Evolutionary conservation across 148 eudicot genomes (phyloP).

Genomic region (Vaccinium darrowii): DNA sequence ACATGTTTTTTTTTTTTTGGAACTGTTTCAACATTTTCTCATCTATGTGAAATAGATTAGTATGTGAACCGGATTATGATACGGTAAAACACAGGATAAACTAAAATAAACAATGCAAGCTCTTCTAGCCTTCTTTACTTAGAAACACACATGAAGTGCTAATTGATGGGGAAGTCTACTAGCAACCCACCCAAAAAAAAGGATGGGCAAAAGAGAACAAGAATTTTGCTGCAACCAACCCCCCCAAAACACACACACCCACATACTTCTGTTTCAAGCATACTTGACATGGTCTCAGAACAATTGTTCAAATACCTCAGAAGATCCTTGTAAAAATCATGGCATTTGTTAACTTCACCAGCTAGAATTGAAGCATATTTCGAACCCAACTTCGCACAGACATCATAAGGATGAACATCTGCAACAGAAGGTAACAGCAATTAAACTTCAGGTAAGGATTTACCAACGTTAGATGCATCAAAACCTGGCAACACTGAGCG

Average conservation of each 20-base stretch:
- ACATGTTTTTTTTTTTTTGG: background rate
- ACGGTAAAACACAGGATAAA: background rate
- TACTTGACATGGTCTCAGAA: background rate
- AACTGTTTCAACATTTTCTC: background rate
- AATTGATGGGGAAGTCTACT: background rate
- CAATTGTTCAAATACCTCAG: conserved; percentile 53
- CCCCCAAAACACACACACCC: background rate
- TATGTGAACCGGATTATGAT: background rate
- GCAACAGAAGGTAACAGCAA: conserved; percentile 10
- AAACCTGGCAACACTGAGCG: background rate
- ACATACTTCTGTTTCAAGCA: background rate
- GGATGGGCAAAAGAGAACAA: background rate
- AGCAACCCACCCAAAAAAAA: background rate
- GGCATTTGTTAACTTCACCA: conserved; percentile 54
- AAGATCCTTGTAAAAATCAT: conserved; percentile 77
- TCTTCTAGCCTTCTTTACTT: background rate
- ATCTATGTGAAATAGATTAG: background rate
- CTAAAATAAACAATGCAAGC: background rate
- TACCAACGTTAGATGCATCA: background rate
- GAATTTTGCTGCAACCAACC: background rate
- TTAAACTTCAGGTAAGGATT: background rate
- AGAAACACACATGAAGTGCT: background rate
- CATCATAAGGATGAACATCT: conserved; percentile 86
- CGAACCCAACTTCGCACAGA: conserved; percentile 79
- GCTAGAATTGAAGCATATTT: conserved; percentile 71